Evolutionary conservation across 202 grass and related monocot species (phyloP).

Genomic region (Cymbopogon flexuosus): DNA sequence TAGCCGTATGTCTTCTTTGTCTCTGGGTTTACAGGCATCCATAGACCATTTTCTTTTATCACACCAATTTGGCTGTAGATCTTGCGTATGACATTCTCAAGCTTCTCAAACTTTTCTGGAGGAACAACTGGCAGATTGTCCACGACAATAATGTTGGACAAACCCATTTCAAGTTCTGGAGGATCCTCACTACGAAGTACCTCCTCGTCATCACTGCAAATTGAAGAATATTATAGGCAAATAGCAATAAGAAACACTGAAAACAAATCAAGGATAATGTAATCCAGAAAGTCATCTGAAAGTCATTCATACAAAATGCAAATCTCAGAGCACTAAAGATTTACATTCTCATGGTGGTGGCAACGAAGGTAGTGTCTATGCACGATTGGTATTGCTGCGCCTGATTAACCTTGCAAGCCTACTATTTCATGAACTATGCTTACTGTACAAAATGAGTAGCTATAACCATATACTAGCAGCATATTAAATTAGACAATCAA

Average conservation of each 20-base stretch:
- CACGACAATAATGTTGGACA: conserved; percentile 57
- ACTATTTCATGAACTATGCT: background rate
- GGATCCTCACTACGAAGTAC: conserved; percentile 48
- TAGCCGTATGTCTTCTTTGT: conserved; percentile 73
- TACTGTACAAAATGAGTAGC: background rate
- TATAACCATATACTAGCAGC: background rate
- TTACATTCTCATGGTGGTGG: no score
- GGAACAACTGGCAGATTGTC: conserved; percentile 77
- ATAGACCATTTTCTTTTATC: conserved; percentile 72
- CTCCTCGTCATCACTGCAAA: conserved; percentile 48
- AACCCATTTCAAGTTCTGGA: conserved; percentile 59
- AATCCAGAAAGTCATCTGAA: no score
- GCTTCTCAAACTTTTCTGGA: conserved; percentile 77
- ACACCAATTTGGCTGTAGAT: conserved; percentile 73
- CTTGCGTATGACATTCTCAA: conserved; percentile 69
- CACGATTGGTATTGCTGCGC: no score
- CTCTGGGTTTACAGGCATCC: conserved; percentile 71
- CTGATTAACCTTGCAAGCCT: background rate
- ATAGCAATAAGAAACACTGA: background rate
- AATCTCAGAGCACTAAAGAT: no score
- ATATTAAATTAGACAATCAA: background rate
- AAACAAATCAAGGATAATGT: background rate
- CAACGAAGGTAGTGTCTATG: background rate
- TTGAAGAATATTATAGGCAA: no score
- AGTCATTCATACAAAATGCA: no score